Base-by-base conservation (phyloP, 2,329 filamentous ascomycete genomes). In the Cadophora luteo-olivacea region DNA sequence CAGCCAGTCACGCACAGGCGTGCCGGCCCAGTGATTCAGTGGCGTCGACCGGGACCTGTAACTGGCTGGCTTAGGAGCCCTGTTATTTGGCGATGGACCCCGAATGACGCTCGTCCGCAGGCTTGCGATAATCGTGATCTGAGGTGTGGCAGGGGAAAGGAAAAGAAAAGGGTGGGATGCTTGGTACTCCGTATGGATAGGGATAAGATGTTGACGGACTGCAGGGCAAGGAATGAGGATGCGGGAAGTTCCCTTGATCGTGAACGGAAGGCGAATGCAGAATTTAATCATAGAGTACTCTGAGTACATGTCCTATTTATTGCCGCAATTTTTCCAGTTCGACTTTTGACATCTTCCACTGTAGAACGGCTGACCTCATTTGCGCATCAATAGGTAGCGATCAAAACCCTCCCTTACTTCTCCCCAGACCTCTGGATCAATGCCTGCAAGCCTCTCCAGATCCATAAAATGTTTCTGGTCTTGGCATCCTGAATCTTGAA, bases 21-120 rank as follows among this genome's bases (percentile, higher is more conserved):
- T 25, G 36, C 32, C 22, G 11, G 22, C 54, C 22, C 57, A 29
- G 36, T 60, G 57, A 60, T 60, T 45, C 57, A 25, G 33, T 60
- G 57, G 57, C 57, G n/a, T 45, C n/a, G 22, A 4, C 22, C 12
- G 12, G 12, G 12, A 7, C 22, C n/a, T 0, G n/a, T 60, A 36
- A 60, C 33, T 60, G 57, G 57, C 12, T 25, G 6, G 12, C 38
- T 5, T 4, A 2, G 29, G 22, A 60, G 57, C 57, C 57, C 22
- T 60, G 36, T 24, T 41, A 41, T 14, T 29, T 32, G 9, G 2
- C 2, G 11, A 16, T 24, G 57, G 24, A 22, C 57, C 33, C 57
- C 57, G 36, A 60, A 60, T 60, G 57, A 60, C 57, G 57, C 57
- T 60, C 36, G 22, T 24, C 24, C n/a, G n/a, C 33, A 55, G 22